Evolutionary conservation across 2,329 filamentous ascomycete genomes (phyloP).

Genomic region (Lasiodiplodia gonubiensis): DNA sequence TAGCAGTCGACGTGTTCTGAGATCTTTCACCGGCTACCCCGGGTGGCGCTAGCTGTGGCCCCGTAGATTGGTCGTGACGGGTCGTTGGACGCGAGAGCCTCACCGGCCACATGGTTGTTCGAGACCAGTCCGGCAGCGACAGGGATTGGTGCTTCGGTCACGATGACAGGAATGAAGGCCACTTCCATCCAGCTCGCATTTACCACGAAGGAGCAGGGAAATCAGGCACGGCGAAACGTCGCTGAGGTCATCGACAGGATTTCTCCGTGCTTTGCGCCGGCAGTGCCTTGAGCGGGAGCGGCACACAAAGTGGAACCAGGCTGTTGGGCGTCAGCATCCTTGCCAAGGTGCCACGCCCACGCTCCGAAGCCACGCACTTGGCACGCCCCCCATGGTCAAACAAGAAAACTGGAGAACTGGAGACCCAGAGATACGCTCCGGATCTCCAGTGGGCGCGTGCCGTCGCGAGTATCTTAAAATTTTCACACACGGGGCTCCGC

Average conservation of each 20-base stretch:
- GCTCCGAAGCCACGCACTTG: slow-evolving; percentile 6
- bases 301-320: slow-evolving; percentile 13
- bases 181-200: not conserved
- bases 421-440: slow-evolving; percentile 2
- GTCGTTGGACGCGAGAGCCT: not conserved
- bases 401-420: slow-evolving; percentile 20
- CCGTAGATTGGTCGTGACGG: not conserved
- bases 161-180: not conserved
- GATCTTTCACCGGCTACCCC: slow-evolving; percentile 2
- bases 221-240: not conserved
- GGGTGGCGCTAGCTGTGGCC: slow-evolving; percentile 5
- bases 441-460: slow-evolving; percentile 14
- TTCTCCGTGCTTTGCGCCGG: not conserved
- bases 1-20: not conserved
- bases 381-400: slow-evolving; percentile 22
- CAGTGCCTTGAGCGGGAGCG: not conserved
- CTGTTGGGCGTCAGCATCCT: slow-evolving; percentile 10
- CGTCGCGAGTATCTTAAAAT: slow-evolving; percentile 12
- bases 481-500: slow-evolving; percentile 3
- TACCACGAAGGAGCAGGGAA: not conserved
- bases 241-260: not conserved
- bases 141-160: not conserved
- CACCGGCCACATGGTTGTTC: not conserved
- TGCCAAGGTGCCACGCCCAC: slow-evolving; percentile 3
- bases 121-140: not conserved